phyloP scores from a whole-genome alignment of 31 red algal species.

The Asparagopsis taxiformis region DNA sequence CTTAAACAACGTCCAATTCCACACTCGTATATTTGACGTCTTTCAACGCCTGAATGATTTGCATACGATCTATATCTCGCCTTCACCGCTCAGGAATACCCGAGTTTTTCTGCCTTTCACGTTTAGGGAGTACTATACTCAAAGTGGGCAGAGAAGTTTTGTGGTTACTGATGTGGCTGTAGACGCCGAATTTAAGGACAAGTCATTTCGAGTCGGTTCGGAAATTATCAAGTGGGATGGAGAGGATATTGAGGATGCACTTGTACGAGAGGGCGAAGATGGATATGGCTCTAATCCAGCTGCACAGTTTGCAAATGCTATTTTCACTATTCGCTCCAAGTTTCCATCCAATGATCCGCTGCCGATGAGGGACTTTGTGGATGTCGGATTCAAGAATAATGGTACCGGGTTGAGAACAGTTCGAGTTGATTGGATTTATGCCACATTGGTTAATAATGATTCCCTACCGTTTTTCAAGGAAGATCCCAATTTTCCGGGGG shows the following conservation, averaged over 20 bases:
- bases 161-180: not conserved
- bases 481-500: too few relatives aligned
- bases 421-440: not conserved
- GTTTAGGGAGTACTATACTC: not conserved
- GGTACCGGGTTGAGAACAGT: not conserved
- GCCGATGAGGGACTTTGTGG: not conserved
- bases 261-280: not conserved
- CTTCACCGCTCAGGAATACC: not conserved
- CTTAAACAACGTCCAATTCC: slow-evolving; percentile 11
- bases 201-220: not conserved
- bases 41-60: not conserved
- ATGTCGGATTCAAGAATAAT: not conserved
- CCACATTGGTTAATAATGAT: not conserved
- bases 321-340: not conserved
- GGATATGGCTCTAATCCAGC: slow-evolving; percentile 5
- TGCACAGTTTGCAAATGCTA: not conserved
- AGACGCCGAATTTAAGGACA: not conserved
- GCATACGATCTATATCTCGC: not conserved
- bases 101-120: slow-evolving; percentile 1
- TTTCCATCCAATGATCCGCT: not conserved
- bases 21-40: not conserved
- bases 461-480: too few relatives aligned
- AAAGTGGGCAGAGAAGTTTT: not conserved
- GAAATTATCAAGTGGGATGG: slow-evolving; percentile 1
- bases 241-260: not conserved